These are phyloP conservation scores for Kurtzmaniella quercitrusa DNA, from an alignment of 1,139 yeast species.

Conservation along the genomic window DNA sequence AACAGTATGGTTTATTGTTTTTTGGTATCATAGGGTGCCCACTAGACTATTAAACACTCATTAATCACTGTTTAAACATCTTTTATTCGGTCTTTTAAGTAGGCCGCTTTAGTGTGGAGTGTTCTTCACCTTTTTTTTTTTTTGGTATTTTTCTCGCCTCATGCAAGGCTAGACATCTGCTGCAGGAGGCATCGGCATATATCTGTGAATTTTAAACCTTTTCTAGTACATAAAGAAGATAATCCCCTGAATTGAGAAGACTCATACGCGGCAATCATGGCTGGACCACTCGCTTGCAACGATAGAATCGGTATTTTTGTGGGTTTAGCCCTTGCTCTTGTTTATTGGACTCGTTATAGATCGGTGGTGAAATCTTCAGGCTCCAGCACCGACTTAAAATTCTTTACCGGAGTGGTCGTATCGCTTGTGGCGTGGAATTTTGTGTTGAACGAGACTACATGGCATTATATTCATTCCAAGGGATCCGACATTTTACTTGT, in stretches of 20 bases:
- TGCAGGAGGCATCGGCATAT: background rate
- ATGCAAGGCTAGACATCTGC: background rate
- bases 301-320: background rate
- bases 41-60: too few species aligned
- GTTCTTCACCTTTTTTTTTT: too few species aligned
- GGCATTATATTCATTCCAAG: slow-evolving; percentile 2
- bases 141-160: background rate
- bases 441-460: background rate
- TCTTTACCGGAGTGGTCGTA: slow-evolving; percentile 6
- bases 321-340: background rate
- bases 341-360: background rate
- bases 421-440: slow-evolving; percentile 13
- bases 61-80: too few species aligned
- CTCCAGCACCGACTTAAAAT: slow-evolving; percentile 6
- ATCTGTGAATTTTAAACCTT: background rate
- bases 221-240: background rate
- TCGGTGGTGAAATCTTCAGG: background rate
- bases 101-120: too few species aligned
- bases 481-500: slow-evolving; percentile 14
- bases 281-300: background rate
- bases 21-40: too few species aligned
- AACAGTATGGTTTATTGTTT: too few species aligned
- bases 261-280: background rate
- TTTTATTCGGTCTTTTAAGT: too few species aligned
- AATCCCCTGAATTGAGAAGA: background rate